Evolutionary conservation across 305 asterid genomes (phyloP), one percentile per base, ranked within the genome.

Genomic region (Caryopteris hybrid): DNA sequence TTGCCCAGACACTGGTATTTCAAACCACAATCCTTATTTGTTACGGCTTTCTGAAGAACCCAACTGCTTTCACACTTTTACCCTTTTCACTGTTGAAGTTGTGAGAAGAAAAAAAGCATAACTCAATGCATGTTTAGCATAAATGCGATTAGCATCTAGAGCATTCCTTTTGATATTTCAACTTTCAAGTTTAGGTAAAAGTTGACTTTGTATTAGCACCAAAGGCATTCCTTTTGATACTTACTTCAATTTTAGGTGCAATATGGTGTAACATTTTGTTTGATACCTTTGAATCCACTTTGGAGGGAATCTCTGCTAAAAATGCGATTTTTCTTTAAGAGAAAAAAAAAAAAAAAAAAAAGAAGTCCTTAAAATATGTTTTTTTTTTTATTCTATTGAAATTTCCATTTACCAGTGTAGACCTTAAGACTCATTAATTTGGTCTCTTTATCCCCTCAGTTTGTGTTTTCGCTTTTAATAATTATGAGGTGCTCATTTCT

Each of bases 1-100:
- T 66, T 70, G 99, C 99, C 69, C 85, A 86, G 79, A 91, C 99
- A 33, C 83, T 94, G 91, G 99, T 94, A 86, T 60, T 46, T 36
- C 34, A 29, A 39, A 31, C 27, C 67, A 52, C 27, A 41, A 59
- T 46, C 66, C 59, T 68, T 61, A 41, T 39, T 42, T 58, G 2
- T 64, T 8, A 14, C 55, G 25, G 14, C 39, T 9, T n/a, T 16
- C 41, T 23, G 34, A 14, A 45, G 27, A 62, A 29, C 67, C 18
- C 41, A 51, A 22, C 27, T 61, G 17, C 39, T 43, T 25, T 25
- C 4, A 14, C 20, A 45, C 17, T 22, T 8, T 14, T 36, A 18
- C 14, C 20, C 22, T 21, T 13, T 9, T 34, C 39, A 51, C 13
- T 38, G 17, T 16, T 31, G 18, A 45, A 27, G 4, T 16, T 14